Base-by-base conservation (phyloP, 257 asterid genomes). In the Penstemon newberryi region DNA sequence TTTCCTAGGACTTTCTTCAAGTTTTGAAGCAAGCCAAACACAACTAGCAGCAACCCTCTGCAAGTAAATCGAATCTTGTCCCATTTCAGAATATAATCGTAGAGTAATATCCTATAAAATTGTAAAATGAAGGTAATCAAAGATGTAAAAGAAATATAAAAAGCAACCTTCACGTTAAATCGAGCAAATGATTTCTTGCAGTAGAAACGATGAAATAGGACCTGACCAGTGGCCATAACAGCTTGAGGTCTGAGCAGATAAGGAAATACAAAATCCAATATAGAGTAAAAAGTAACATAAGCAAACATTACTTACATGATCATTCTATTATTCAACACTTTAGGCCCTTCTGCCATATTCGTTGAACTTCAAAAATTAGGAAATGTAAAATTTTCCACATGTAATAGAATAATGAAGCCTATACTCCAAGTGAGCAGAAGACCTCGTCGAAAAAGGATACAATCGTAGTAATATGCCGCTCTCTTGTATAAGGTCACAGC, bases 21-120 rank as follows among this genome's bases (percentile, higher is more conserved):
- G 99, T 79, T 91, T 94, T 52, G 99, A 89, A 52, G 97, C 99
- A 84, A 91, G 96, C 99, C 99, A 91, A 56, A 91, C 90, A 79
- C 99, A 94, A 75, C 97, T 91, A 45, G 97, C 97, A 62, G 99
- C 96, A 71, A 94, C 96, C 83, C 92, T 85, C 99, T 93, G 78
- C 49, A 51, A 67, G 63, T 39, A 74, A 73, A 54, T 11, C 41
- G 49, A 63, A 67, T 56, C n/a, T 13, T 45, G 57, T 52, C 62
- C 33, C 53, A 50, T 12, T 6, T 78, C 80, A 77, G 66, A 25
- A 40, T 4, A 71, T 36, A 52, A 66, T 65, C 61, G 56, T 45
- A 65, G 57, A 63, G 18, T 43, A 36, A 45, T 25, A 25, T 2
- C 33, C 33, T 25, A 25, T 19, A 52, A 50, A 50, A 41, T 59